Base-by-base conservation (phyloP, 148 eudicot species). In the Bassia scoparia region DNA sequence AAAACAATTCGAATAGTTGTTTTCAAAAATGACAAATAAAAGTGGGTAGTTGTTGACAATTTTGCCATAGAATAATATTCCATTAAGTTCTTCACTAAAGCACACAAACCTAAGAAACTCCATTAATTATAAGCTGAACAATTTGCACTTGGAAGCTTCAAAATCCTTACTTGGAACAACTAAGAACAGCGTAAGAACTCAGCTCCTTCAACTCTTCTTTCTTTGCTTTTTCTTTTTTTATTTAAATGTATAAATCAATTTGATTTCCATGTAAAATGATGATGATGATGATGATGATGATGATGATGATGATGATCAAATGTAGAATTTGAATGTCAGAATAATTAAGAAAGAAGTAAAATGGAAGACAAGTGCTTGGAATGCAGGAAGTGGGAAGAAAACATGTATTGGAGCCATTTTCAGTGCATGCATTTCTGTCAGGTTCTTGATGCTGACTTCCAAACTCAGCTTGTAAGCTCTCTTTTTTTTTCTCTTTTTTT, bases 341-440 rank as follows among this genome's bases (percentile, higher is more conserved):
- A 4, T 17, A 3, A 11, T 52, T 21, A 52, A n/a, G 23, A 16
- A 3, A 16, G 55, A 52, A 52, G 55, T 17, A 74, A 77, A 67
- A 82, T 82, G 87, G 82, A 76, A 53, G 77, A 53, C 35, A 73
- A 78, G 31, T 83, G 88, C 52, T 34, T 52, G 18, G 77, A 83
- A 60, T 85, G 88, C 75, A 70, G 61, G 16, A 74, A 55, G 29
- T 76, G 81, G 71, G 85, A 81, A 55, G 58, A 87, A 33, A 70
- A 78, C 33, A 81, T 85, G 38, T 85, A 85, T 69, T 87, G 90
- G 87, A 76, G 61, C 23, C 85, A 76, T 38, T 87, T 87, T 43
- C 65, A 71, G 26, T 67, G 78, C 71, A 65, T 74, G 68, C 82
- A 79, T 38, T 87, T 87, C 83, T 81, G 73, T 71, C 86, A 81